Percentiles rank a stretch among this genome's conserved stretches.
These are phyloP conservation scores for Camelina neglecta DNA, from an alignment of 345 rosid species.

Conservation along the genomic window DNA sequence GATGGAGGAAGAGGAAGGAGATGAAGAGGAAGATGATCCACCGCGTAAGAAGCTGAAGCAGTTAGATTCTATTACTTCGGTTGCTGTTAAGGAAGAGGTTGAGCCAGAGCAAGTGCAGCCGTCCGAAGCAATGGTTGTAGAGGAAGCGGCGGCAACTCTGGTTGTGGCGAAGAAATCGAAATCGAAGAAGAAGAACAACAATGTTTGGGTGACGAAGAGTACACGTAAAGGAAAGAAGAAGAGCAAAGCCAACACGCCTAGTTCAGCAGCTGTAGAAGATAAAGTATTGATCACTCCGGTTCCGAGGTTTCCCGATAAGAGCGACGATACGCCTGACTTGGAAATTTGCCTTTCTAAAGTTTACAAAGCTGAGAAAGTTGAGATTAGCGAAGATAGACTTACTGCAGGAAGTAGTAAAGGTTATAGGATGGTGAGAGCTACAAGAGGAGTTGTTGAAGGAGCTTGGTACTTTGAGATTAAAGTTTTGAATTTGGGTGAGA, in stretches of 20 bases:
- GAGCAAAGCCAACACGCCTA: conserved; percentile 65
- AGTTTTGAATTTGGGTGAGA: conserved; percentile 76
- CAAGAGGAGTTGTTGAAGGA: conserved; percentile 92
- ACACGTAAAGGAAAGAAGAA: conserved; percentile 95
- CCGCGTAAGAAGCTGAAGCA: conserved; percentile 71
- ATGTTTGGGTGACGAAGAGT: conserved; percentile 86
- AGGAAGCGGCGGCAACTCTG: conserved; percentile 7
- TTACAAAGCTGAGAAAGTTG: conserved; percentile 97
- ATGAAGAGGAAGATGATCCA: conserved; percentile 66
- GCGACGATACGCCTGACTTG: conserved; percentile 73
- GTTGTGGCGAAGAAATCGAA: conserved; percentile 52
- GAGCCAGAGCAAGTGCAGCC: conserved; percentile 31
- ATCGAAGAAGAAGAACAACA: conserved; percentile 86
- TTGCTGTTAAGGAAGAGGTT: conserved; percentile 31
- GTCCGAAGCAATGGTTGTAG: conserved; percentile 29
- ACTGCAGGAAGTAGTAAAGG: conserved; percentile 92
- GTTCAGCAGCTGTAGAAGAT: conserved; percentile 61
- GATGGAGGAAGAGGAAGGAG: conserved; percentile 49
- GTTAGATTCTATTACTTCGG: conserved; percentile 49
- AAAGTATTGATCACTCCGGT: conserved; percentile 75
- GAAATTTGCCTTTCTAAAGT: conserved; percentile 81
- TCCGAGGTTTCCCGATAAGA: conserved; percentile 79
- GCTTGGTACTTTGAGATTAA: conserved; percentile 97
- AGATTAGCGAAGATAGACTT: conserved; percentile 79
- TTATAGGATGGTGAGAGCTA: conserved; percentile 95